Evolutionary conservation across 352 stramenopile genomes (phyloP), one percentile per base, ranked within the genome.

Genomic region (Phytophthora idaei): DNA sequence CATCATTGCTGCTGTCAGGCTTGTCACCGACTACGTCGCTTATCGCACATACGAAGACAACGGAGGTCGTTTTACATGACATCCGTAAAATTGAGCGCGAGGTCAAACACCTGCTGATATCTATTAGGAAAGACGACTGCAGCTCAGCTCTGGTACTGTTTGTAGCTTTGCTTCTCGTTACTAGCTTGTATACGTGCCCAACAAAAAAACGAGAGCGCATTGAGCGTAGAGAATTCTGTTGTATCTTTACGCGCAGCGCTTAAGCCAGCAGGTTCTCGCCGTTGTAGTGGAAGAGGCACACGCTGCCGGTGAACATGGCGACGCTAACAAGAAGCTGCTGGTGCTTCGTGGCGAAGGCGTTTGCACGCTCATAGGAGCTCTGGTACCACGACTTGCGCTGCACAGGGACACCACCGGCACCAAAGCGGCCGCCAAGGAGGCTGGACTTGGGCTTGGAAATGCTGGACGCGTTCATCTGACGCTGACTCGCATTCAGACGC

Each of bases 251-350:
- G 3, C 25, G 21, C 5, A 37, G 47, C 25, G 27, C 54, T 76
- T 76, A 78, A 61, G 67, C 71, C 55, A 95, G 74, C 69, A 95
- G 71, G 72, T 94, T 93, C 66, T 95, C 83, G 62, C 85, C 87
- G 61, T 95, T 86, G 67, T 76, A 90, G 74, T 95, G 87, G 78
- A 93, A 94, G 9, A 95, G 66, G 32, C 57, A 76, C 17, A 85
- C 81, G 67, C 85, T 90, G 59, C 80, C 84, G 14, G 87, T 74
- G 57, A 95, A 95, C 73, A 95, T 86, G 42, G 71, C 81, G 51
- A 90, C 73, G 67, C 85, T 94, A 45, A 85, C 73, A 46, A 91
- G 61, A 58, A 93, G 63, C 67, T 91, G 81, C 68, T 89, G 82
- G 69, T 86, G 80, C 78, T 93, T 85, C 9, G 81, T 93, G 65